Evolutionary conservation across 805 yeast species (phyloP).

Genomic region (Wickerhamiella slavikovae): DNA sequence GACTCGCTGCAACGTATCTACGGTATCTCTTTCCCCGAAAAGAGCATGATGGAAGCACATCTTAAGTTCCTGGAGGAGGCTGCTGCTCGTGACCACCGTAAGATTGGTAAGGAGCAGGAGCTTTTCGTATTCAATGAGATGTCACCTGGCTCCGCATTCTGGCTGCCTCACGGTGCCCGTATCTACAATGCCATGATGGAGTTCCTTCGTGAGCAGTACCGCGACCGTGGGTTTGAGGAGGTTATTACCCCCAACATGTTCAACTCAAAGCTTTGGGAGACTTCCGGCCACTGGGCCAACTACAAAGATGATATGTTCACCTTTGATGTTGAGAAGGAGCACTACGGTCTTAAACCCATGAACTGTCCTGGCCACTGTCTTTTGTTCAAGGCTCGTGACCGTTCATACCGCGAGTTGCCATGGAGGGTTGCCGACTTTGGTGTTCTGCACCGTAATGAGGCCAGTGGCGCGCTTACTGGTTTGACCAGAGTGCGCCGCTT

Average conservation of each 20-base stretch:
- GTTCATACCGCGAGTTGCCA: conserved; percentile 92
- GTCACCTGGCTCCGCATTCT: conserved; percentile 96
- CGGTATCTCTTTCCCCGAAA: conserved; percentile 97
- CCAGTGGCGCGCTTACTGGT: conserved; percentile 84
- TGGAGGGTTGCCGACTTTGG: conserved; percentile 98
- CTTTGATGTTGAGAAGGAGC: conserved; percentile 91
- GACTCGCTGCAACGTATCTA: conserved; percentile 94
- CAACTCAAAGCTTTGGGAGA: conserved; percentile 94
- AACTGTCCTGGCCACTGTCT: conserved; percentile 94
- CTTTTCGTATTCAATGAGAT: conserved; percentile 85
- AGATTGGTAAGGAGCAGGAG: conserved; percentile 91
- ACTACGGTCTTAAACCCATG: conserved; percentile 90
- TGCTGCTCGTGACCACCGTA: conserved; percentile 78
- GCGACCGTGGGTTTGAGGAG: conserved; percentile 89
- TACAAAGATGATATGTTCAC: conserved; percentile 95
- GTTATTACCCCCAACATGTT: conserved; percentile 98
- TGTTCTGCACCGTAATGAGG: conserved; percentile 91
- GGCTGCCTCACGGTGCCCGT: conserved; percentile 98
- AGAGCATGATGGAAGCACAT: conserved; percentile 87
- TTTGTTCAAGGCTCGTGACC: conserved; percentile 76
- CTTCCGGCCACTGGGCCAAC: conserved; percentile 97
- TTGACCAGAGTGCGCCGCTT: conserved; percentile 95
- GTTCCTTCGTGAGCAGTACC: conserved; percentile 64
- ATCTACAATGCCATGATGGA: conserved; percentile 78
- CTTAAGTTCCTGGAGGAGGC: conserved; percentile 91